Evolutionary conservation across 805 yeast species (phyloP).

Genomic region (Candida pseudoglaebosa): DNA sequence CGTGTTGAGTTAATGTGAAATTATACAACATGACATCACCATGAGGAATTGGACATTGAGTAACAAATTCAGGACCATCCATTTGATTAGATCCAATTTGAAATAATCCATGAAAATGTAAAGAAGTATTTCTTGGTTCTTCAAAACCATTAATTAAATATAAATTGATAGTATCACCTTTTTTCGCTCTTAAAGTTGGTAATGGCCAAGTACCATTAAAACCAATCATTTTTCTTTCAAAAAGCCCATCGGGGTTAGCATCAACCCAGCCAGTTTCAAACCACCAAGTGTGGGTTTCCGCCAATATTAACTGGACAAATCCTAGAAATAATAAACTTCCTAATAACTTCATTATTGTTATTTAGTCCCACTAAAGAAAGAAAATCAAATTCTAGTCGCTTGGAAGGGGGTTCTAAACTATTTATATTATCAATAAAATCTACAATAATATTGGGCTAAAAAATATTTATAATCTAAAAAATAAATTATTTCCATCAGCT

Average conservation of each 20-base stretch:
- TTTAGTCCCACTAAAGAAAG: constrained; percentile 11
- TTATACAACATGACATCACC: constrained; percentile 73
- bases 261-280: constrained; percentile 64
- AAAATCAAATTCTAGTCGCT: too few species aligned
- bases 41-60: constrained; percentile 91
- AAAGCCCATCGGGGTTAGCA: constrained; percentile 67
- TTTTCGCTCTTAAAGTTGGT: constrained; percentile 74
- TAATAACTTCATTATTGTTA: constrained; percentile 11
- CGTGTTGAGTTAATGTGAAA: constrained; percentile 84
- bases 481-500: too few species aligned
- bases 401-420: constrained; percentile 7
- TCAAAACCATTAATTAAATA: constrained; percentile 72
- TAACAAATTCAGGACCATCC: constrained; percentile 89
- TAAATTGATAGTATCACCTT: constrained; percentile 74
- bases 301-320: constrained; percentile 17
- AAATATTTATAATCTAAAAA: too few species aligned
- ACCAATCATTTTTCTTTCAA: constrained; percentile 56
- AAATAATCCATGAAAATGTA: constrained; percentile 95
- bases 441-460: too few species aligned
- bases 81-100: constrained; percentile 67
- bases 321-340: constrained; percentile 11
- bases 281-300: constrained; percentile 57
- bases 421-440: constrained; percentile 2
- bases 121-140: constrained; percentile 56
- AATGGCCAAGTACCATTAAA: constrained; percentile 78